Base-by-base conservation (phyloP, 176 grass and related monocot genomes). In the Olyra latifolia region DNA sequence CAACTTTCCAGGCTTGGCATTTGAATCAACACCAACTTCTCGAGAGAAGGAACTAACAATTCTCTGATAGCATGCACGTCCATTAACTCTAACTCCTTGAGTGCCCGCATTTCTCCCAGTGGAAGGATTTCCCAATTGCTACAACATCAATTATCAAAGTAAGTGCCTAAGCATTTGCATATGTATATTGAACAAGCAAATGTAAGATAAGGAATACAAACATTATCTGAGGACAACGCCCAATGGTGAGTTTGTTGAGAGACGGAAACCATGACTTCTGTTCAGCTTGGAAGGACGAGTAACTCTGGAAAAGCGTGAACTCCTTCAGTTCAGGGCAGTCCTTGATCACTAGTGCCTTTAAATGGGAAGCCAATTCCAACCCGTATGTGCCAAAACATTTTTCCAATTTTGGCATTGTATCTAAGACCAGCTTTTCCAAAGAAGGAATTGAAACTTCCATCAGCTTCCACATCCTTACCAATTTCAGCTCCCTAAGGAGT, bases 381-480 rank as follows among this genome's bases (percentile, higher is more conserved):
- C 2, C 27, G 10, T 29, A 80, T 30, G 46, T 48, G 24, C 41
- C 35, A 14, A 56, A 4, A 53, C 88, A 89, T 82, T 16, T 86
- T 72, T 77, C 32, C 16, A 89, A 47, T 8, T 48, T 82, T 30
- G 82, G 88, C 56, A 86, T 32, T 0, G 77, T 10, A 23, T 17
- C 8, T 23, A 89, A 23, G 5, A 81, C 56, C 23, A 89, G 52
- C 39, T 90, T 63, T 59, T 90, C 77, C 48, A 90, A 78, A 29
- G 56, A 85, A 53, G 77, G 78, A 80, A 90, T 25, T 43, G 42
- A n/a, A 1, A 86, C 62, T 35, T 74, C 24, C 79, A 43, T 29
- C 5, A 89, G 19, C 16, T 55, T 49, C 1, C 49, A 17, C 30
- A 89, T 80, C 65, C 69, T 89, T 8, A 42, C 43, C n/a, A 84